phyloP scores from a whole-genome alignment of 2,329 filamentous ascomycete species.

The Emmonsiellopsis sp. region DNA sequence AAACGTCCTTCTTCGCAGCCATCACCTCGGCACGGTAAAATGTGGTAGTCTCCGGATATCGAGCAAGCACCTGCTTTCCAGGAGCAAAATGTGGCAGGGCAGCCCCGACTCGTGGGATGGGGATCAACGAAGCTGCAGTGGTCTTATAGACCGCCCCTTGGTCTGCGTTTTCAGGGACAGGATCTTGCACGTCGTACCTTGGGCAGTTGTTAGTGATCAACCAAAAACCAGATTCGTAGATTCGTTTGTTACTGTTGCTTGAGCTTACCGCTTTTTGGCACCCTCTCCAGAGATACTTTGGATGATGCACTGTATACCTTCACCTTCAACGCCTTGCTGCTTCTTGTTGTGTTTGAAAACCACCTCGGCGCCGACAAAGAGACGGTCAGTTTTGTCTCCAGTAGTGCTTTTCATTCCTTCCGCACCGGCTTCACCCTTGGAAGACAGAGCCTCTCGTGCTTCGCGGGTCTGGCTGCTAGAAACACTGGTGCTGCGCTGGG shows the following conservation, averaged over 20 bases:
- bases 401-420: constrained; percentile 35
- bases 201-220: neutral
- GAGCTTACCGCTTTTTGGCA: constrained; percentile 51
- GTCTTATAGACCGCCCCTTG: constrained; percentile 56
- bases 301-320: constrained; percentile 66
- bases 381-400: constrained; percentile 35
- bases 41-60: constrained; percentile 76
- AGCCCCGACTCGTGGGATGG: constrained; percentile 56
- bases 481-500: constrained; percentile 34
- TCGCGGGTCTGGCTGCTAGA: constrained; percentile 33
- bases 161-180: constrained; percentile 60
- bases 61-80: constrained; percentile 64
- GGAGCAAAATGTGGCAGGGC: constrained; percentile 52
- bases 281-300: constrained; percentile 66
- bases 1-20: constrained; percentile 49
- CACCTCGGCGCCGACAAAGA: constrained; percentile 40
- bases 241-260: constrained; percentile 13
- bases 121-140: constrained; percentile 65
- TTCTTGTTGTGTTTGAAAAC: constrained; percentile 45
- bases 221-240: neutral
- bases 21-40: constrained; percentile 80
- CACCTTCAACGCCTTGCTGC: constrained; percentile 42
- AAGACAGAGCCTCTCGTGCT: constrained; percentile 24
- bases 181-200: constrained; percentile 71
- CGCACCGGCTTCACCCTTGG: constrained; percentile 36